phyloP scores from a whole-genome alignment of 768 basidiomycete genomes.

The Termitomyces sp. region DNA sequence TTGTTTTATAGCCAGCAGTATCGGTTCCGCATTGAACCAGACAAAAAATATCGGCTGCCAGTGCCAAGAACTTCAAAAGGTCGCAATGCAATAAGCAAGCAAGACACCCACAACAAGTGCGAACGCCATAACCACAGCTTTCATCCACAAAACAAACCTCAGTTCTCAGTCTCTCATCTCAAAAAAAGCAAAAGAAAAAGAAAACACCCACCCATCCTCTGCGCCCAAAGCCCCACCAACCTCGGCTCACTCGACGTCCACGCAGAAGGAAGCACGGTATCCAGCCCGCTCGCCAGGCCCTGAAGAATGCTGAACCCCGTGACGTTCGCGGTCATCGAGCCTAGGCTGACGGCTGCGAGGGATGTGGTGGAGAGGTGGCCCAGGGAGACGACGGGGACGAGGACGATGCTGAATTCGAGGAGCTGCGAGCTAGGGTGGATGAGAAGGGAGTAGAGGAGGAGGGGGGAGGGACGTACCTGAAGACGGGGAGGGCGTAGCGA shows the following conservation, averaged over 20 bases:
- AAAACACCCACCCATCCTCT: conserved; percentile 68
- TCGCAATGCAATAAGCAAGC: neutral
- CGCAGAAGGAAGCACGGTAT: conserved; percentile 92
- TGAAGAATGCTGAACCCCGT: conserved; percentile 77
- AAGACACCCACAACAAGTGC: conserved; percentile 51
- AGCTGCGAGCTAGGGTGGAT: conserved; percentile 72
- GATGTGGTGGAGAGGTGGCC: conserved; percentile 88
- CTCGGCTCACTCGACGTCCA: conserved; percentile 86
- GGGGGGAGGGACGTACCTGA: neutral
- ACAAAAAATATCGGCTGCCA: conserved; percentile 6
- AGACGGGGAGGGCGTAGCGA: conserved; percentile 3
- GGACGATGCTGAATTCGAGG: conserved; percentile 80
- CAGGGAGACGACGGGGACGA: conserved; percentile 81
- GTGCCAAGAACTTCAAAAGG: neutral
- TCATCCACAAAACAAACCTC: neutral
- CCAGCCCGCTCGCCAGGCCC: conserved; percentile 79
- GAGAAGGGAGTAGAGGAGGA: neutral
- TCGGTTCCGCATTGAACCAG: conserved; percentile 64
- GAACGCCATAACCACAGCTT: conserved; percentile 60
- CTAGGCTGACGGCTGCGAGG: conserved; percentile 77
- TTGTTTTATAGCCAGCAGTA: conserved; percentile 73
- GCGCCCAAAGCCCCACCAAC: conserved; percentile 88
- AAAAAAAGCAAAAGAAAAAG: neutral
- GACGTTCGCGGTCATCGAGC: conserved; percentile 68
- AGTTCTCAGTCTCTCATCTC: neutral